Conservation (phyloP, 2,329 filamentous ascomycete genomes). For the Myriosclerotinia curreyana region DNA sequence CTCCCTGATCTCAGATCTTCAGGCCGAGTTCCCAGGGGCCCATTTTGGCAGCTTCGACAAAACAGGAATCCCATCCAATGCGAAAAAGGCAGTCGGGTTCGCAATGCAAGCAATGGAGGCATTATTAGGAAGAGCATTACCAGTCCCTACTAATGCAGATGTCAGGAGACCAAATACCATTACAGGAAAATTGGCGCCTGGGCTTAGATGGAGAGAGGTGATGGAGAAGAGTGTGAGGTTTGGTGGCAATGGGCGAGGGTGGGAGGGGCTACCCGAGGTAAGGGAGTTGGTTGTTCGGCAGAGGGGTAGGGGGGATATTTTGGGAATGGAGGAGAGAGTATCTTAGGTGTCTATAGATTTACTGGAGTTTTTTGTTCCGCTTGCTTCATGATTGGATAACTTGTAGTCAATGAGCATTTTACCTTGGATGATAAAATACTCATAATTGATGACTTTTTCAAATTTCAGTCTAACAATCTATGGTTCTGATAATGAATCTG, state of each 20-base stretch:
- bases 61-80: conserved; percentile 39
- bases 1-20: conserved; percentile 35
- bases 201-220: conserved; percentile 38
- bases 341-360: not conserved
- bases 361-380: not conserved
- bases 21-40: conserved; percentile 36
- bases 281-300: conserved; percentile 37
- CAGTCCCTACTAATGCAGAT: conserved; percentile 38
- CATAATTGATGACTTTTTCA: not conserved
- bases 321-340: not conserved
- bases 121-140: conserved; percentile 37
- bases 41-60: conserved; percentile 36
- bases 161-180: conserved; percentile 39
- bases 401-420: not conserved
- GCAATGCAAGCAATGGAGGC: conserved; percentile 41
- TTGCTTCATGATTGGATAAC: not conserved
- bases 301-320: conserved; percentile 20
- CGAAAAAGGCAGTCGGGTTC: conserved; percentile 40
- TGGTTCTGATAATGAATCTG: no score
- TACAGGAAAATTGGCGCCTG: conserved; percentile 38
- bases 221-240: conserved; percentile 39
- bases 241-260: conserved; percentile 37
- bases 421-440: not conserved
- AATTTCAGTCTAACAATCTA: no score
- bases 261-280: conserved; percentile 39